phyloP scores from a whole-genome alignment of 192 early-diverging fungal genomes.

The Chytriomyces sp. region DNA sequence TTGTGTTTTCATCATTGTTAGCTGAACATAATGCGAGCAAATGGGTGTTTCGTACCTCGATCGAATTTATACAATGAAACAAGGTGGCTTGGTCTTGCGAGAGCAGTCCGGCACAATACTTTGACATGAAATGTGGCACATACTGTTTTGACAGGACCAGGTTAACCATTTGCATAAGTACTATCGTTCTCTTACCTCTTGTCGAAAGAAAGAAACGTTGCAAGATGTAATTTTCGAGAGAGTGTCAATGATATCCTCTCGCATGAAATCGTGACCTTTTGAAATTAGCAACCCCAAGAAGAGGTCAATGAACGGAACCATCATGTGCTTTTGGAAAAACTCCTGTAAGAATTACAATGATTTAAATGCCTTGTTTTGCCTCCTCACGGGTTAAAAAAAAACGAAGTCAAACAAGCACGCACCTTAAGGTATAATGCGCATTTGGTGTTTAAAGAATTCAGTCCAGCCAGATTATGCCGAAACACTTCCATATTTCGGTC shows the following conservation, averaged over 20 bases:
- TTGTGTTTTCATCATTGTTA: not conserved
- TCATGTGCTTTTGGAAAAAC: conserved; percentile 33
- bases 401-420: not conserved
- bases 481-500: conserved; percentile 36
- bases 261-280: conserved; percentile 27
- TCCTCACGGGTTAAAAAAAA: not conserved
- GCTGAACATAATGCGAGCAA: not conserved
- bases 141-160: conserved; percentile 1
- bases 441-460: conserved; percentile 22
- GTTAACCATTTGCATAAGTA: not conserved
- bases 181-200: not conserved
- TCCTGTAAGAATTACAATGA: conserved; percentile 18
- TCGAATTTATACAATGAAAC: conserved; percentile 6
- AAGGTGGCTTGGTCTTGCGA: conserved; percentile 14
- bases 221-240: conserved; percentile 24
- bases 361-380: not conserved
- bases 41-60: not conserved
- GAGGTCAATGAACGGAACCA: conserved; percentile 33
- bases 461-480: conserved; percentile 30
- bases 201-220: conserved; percentile 5
- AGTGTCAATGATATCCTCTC: conserved; percentile 27
- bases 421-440: conserved; percentile 34
- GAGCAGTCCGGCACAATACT: conserved; percentile 11
- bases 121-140: conserved; percentile 24
- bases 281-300: conserved; percentile 28